These are phyloP conservation scores for Colletotrichum orchidophilum DNA, from an alignment of 2,329 filamentous ascomycete species.

Conservation along the genomic window DNA sequence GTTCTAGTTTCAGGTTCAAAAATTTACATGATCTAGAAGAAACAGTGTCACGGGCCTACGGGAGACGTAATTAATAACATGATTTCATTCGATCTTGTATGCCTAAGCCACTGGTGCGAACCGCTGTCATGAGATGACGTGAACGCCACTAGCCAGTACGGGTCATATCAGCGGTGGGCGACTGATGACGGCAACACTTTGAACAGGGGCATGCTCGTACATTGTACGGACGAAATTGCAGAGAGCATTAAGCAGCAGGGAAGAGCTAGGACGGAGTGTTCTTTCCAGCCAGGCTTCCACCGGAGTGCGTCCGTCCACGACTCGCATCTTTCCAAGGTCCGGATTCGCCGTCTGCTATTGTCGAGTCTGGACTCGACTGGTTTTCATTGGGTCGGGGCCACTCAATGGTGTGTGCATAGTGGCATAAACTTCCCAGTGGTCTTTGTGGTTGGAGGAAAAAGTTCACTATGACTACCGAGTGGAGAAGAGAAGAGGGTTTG, in stretches of 20 bases:
- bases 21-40: not conserved
- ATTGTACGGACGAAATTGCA: not conserved
- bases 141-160: not conserved
- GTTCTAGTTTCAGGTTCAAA: not conserved
- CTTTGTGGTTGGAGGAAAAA: not conserved
- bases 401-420: not conserved
- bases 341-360: not conserved
- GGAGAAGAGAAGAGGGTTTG: not conserved
- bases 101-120: not conserved
- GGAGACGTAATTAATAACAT: not conserved
- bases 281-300: not conserved
- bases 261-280: not conserved
- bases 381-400: not conserved
- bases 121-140: not conserved
- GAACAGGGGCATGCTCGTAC: not conserved
- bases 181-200: not conserved
- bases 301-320: not conserved
- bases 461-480: too few species aligned
- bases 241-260: slow-evolving; percentile 2
- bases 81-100: not conserved
- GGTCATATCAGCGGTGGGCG: not conserved
- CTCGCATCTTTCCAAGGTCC: not conserved
- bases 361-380: not conserved
- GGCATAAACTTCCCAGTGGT: not conserved
- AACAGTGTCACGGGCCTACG: not conserved